Base-by-base conservation (phyloP, 768 basidiomycete genomes). In the Chlorophyllum brunneum region DNA sequence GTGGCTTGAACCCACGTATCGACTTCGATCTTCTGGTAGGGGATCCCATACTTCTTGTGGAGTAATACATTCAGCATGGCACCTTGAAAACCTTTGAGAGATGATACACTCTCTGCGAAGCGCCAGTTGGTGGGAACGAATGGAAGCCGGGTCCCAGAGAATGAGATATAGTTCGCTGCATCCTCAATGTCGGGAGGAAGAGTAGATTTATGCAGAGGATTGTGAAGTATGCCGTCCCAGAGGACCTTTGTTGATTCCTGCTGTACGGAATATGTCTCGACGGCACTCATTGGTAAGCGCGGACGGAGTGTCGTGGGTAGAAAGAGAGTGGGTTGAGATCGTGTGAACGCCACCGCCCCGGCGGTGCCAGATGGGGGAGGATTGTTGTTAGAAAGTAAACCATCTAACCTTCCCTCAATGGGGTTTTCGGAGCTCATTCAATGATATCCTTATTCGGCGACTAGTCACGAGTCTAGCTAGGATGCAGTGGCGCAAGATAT, bases 41-140 rank as follows among this genome's bases (percentile, higher is more conserved):
- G 56, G 3, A 61, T 34, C 3, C 52, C 58, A 44, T 63, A 62
- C 39, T 60, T 62, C 49, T 54, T 54, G 33, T 58, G 59, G n/a
- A 61, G 43, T 27, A 63, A 54, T 6, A 60, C 60, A 33, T 61
- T 65, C 8, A 62, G 52, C 59, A 63, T 64, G 2, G 60, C 54
- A 5, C 50, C 65, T 48, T 66, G 61, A 23, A 63, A 63, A 5
- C 58, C 65, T 38, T 65, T 65, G 36, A 66, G 54, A 8, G 64
- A 59, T 48, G 62, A 58, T 16, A 63, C 57, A 41, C 62, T 63
- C 54, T 66, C 65, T 10, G 62, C 57, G 30, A 63, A 65, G 31
- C 59, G 59, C 63, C 63, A 64, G 43, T 64, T 64, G 18, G 60
- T 58, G 10, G 59, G 64, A 5, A 63, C 40, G 22, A 36, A 48